Evolutionary conservation across 23 red algal species (phyloP).

Genomic region (Gracilaria gracilis): DNA sequence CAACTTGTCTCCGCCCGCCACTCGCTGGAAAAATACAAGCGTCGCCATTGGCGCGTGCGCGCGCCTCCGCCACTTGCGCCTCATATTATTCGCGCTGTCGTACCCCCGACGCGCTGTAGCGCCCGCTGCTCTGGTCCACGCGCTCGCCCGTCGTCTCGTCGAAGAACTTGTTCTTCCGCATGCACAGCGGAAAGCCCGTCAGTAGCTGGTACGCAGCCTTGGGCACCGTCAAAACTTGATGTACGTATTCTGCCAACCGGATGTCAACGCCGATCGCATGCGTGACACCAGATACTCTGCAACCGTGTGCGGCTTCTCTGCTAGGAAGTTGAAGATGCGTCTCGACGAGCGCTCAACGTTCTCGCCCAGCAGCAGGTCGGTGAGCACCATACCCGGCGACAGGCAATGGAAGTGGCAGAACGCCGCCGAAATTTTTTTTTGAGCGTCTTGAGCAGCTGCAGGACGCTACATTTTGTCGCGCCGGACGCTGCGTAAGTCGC

Average conservation of each 20-base stretch:
- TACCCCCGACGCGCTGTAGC: slow-evolving; percentile 14
- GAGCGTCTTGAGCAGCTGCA: slow-evolving; percentile 77
- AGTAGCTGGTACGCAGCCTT: slow-evolving; percentile 18
- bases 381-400: slow-evolving; percentile 91
- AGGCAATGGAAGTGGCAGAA: slow-evolving; percentile 55
- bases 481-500: slow-evolving; percentile 81
- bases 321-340: slow-evolving; percentile 82
- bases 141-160: slow-evolving; percentile 43
- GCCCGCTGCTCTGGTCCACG: not conserved
- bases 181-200: slow-evolving; percentile 47
- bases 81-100: not conserved
- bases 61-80: no score
- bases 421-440: slow-evolving; percentile 24
- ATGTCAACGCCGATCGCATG: slow-evolving; percentile 15
- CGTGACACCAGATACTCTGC: slow-evolving; percentile 76
- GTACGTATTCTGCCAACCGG: slow-evolving; percentile 32
- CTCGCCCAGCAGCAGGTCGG: slow-evolving; percentile 80
- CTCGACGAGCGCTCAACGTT: slow-evolving; percentile 16
- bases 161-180: slow-evolving; percentile 43
- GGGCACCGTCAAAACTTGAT: slow-evolving; percentile 50
- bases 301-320: slow-evolving; percentile 87
- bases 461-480: slow-evolving; percentile 77
- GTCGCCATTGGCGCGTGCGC: no score
- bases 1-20: no score
- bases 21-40: no score